A percentile compares a stretch with the other conserved stretches of the same genome.
These are phyloP conservation scores for Wallacemonas sp. DNA, from an alignment of 208 protist genomes.

Conservation along the genomic window DNA sequence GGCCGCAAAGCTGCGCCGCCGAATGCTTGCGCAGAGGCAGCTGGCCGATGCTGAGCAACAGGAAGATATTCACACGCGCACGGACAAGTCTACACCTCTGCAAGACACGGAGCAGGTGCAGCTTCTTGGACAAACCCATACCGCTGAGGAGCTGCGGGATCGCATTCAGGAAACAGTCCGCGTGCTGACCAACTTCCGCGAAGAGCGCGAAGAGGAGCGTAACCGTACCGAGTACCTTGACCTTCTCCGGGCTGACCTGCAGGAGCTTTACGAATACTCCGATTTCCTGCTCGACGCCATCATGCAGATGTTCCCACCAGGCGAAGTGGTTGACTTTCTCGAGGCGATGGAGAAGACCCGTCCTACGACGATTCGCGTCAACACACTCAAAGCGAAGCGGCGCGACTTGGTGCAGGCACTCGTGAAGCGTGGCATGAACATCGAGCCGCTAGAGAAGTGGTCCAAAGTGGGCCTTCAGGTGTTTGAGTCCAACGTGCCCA, in stretches of 20 bases:
- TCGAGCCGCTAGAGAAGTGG: slow-evolving; percentile 96
- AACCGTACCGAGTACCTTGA: slow-evolving; percentile 93
- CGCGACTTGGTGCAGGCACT: slow-evolving; percentile 95
- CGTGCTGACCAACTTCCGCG: slow-evolving; percentile 93
- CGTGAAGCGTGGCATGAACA: slow-evolving; percentile 96
- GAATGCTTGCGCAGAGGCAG: slow-evolving; percentile 60
- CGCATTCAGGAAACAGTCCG: slow-evolving; percentile 92
- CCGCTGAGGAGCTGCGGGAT: slow-evolving; percentile 74
- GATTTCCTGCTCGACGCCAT: slow-evolving; percentile 94
- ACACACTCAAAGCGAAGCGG: slow-evolving; percentile 97
- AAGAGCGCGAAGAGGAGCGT: slow-evolving; percentile 84
- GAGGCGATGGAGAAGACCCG: slow-evolving; percentile 97
- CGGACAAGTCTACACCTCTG: slow-evolving; percentile 50
- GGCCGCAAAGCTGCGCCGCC: slow-evolving; percentile 68
- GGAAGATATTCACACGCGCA: slow-evolving; percentile 56
- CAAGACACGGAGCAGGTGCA: slow-evolving; percentile 48
- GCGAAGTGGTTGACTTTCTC: slow-evolving; percentile 95
- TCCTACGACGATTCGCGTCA: slow-evolving; percentile 98
- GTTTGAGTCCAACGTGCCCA: slow-evolving; percentile 97
- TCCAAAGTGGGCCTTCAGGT: slow-evolving; percentile 98
- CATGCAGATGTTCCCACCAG: slow-evolving; percentile 93
- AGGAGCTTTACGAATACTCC: slow-evolving; percentile 96
- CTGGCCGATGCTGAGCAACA: slow-evolving; percentile 66
- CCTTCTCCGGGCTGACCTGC: slow-evolving; percentile 90
- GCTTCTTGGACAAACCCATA: slow-evolving; percentile 64